Base-by-base conservation (phyloP, 2,329 filamentous ascomycete species). In the Fusarium coicis region DNA sequence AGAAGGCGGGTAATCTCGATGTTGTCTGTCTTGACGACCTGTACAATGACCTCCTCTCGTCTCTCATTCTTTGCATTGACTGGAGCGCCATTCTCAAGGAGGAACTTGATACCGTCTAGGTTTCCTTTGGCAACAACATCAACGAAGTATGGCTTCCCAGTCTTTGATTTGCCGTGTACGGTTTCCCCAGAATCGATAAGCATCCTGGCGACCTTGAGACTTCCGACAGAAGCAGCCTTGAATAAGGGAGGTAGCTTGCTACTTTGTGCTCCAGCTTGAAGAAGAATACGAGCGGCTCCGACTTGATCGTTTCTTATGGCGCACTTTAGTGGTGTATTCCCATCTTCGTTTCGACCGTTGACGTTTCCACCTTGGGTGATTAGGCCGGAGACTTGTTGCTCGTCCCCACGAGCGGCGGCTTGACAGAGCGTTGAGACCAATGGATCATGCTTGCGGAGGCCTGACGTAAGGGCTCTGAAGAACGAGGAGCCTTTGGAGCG, bases 331-430 rank as follows among this genome's bases (percentile, higher is more conserved):
- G 65, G 46, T 8, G 65, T 67, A 19, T 67, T 43, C 5, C 65
- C 65, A 7, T 67, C 54, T 15, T 61, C 53, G 9, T 61, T 67
- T 5, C 63, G 53, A 11, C 65, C 63, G 23, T 67, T 50, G 10
- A 67, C 28, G 18, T 53, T 67, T 15, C n/a, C 47, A 4, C 18
- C 30, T 46, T 67, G 63, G 1, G 63, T 43, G 7, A 67, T 46
- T 0, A 67, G 42, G 11, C 53, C 64, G 0, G 36, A 47, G 2
- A 67, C 47, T 23, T 67, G 65, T 37, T 53, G 40, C 19, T 67
- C 65, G 2, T 67, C 46, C 4, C 63, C 63, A 1, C 32, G 54
- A 7, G 40, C 36, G 8, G 55, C 40, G 5, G 65, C 63, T 6
- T 62, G 63, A 4, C 65, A 67, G 14, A 67, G 28, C 0, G 65